Evolutionary conservation across 2,329 filamentous ascomycete genomes (phyloP), one percentile per base, ranked within the genome.

Genomic region (Dryadomyces quercivorus): DNA sequence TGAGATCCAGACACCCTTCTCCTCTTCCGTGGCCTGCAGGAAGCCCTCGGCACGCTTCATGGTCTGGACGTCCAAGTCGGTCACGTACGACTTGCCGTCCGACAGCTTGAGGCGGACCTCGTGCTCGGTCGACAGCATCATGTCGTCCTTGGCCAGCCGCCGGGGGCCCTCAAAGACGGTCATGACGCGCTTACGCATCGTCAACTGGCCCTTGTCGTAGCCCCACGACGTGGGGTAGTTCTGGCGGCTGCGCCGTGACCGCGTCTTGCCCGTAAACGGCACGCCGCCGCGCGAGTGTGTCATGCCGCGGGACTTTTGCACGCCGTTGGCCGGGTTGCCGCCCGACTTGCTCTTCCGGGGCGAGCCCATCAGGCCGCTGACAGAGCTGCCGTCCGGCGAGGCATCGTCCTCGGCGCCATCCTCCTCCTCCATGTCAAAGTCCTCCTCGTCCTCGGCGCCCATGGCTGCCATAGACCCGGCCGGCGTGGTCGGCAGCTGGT

Each of bases 191-290:
- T 96, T 96, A 81, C 94, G 96, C 82, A 95, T 94, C 66, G 87
- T 94, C 88, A 97, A 95, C 74, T 93, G 90, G 63, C 88, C 86
- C 64, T 87, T 84, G 59, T 91, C 81, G 63, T 91, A 93, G 52
- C 93, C 92, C 93, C 93, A 98, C 1, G 87, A 91, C 0, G 87
- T 82, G 13, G 93, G 93, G 67, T 95, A 97, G 68, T 95, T 88
- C 68, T 90, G 91, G 61, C 90, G 83, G 75, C 89, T 92, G 77
- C 94, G 95, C 70, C 89, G 87, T 55, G 88, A 83, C 63, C 81
- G 81, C 40, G 74, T 72, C 68, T 78, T 80, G 61, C 70, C 67
- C 0, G 66, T 65, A 21, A 81, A 65, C 1, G 75, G 76, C 43
- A 85, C 85, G 59, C 85, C 87, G 58, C 84, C 88, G 63, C 85